Evolutionary conservation across 2,329 filamentous ascomycete genomes (phyloP).

Genomic region (Beauveria asiatica): DNA sequence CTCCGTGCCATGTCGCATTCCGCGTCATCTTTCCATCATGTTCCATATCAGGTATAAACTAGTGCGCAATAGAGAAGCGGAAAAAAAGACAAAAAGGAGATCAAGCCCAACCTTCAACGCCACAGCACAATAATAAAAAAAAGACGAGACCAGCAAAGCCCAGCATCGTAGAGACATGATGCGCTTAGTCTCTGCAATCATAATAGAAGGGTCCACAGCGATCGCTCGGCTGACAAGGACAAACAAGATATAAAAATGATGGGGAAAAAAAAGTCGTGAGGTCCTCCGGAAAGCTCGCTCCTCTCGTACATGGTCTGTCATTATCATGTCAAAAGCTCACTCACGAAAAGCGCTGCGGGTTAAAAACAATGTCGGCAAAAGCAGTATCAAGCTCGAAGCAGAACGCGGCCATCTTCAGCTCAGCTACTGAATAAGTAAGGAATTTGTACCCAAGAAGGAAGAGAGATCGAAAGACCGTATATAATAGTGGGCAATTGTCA

Average conservation of each 20-base stretch:
- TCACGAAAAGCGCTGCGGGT: neutral
- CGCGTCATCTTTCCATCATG: neutral
- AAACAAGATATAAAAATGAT: neutral
- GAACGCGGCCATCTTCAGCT: neutral
- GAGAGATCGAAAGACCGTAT: neutral
- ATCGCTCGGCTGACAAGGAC: constrained; percentile 2
- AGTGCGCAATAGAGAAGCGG: neutral
- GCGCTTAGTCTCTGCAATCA: neutral
- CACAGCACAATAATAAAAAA: neutral
- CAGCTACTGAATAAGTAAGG: neutral
- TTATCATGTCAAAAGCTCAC: neutral
- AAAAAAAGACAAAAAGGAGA: constrained; percentile 6
- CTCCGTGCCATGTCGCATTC: neutral
- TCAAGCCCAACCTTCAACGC: neutral
- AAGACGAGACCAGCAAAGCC: neutral
- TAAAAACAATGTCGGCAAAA: neutral
- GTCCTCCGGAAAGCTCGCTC: neutral
- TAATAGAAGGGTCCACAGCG: constrained; percentile 1
- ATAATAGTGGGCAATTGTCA: neutral
- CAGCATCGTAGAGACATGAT: neutral
- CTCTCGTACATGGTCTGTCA: neutral
- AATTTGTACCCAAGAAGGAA: constrained; percentile 12
- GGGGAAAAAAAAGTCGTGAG: neutral
- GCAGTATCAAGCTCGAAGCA: neutral
- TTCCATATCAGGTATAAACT: constrained; percentile 7